phyloP scores from a whole-genome alignment of 208 protist species.

The Leishmania arabica region DNA sequence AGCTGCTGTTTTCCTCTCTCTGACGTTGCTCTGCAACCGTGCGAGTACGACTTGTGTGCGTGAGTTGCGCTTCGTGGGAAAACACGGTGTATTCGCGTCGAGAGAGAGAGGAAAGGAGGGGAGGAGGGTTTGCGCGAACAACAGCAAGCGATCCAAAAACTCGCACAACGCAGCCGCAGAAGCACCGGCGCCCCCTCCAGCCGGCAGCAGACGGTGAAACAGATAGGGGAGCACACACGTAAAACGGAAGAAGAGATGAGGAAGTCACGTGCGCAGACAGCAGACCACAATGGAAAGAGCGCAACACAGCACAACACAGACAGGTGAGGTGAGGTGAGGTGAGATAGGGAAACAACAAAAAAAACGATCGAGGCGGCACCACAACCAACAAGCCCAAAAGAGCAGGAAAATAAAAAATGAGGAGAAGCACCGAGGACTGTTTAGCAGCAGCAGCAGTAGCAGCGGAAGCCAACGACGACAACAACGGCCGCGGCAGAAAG shows the following conservation, averaged over 20 bases:
- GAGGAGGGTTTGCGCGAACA: background rate
- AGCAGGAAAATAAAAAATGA: no score
- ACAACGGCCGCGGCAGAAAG: no score
- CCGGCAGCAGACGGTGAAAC: background rate
- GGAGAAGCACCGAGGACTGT: conserved; percentile 2
- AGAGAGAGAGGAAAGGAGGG: background rate
- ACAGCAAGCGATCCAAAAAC: background rate
- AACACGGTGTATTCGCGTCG: background rate
- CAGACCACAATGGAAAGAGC: background rate
- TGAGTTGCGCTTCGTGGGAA: background rate
- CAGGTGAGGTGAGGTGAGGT: background rate
- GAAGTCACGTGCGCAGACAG: background rate
- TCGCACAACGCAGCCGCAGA: background rate
- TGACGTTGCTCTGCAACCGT: background rate
- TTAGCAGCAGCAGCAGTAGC: no score
- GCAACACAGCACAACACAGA: background rate
- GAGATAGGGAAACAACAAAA: no score
- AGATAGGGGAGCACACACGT: background rate
- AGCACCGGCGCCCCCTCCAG: background rate
- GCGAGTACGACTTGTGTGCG: background rate
- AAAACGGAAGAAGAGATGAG: no score
- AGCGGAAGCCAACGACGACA: no score
- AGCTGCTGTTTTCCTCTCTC: no score
- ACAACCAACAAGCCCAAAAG: no score
- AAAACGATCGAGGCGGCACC: no score